Base-by-base conservation (phyloP, 495 filamentous ascomycete species). In the Lasiosphaeria hispida region DNA sequence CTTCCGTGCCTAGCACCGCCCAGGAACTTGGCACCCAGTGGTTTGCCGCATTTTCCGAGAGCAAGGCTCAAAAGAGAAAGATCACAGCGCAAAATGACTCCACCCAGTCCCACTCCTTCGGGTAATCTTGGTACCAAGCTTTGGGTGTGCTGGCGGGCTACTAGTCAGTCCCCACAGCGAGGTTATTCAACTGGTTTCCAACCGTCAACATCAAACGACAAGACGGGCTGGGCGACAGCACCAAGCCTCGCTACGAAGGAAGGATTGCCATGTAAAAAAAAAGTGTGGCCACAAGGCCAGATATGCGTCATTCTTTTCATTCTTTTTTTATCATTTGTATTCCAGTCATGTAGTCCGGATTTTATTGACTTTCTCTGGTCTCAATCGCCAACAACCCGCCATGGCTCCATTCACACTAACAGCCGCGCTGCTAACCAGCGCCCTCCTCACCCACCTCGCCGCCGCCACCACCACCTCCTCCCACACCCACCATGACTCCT, bases 221-320 rank as follows among this genome's bases (percentile, higher is more conserved):
- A 55, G 53, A 45, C 53, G 53, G 53, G 41, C 53, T 55, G 53
- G 53, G 53, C 53, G 44, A 34, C 41, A 55, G 30, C 40, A 14
- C 53, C 53, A 55, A 47, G 53, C 19, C 19, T 18, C 2, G n/a
- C 37, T 10, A 53, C 18, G 50, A 18, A n/a, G 13, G 17, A 50
- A 50, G 18, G 14, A 33, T 14, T 37, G 33, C 5, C 3, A 6
- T 9, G 7, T 17, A 2, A 17, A 23, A 47, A n/a, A 5, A 6
- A 1, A 30, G 8, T 11, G 13, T 18, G 11, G 50, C 14, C 37
- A 17, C n/a, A 34, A 0, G 19, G 48, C 15, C 48, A 50, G 48
- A 50, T 50, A 50, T 38, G 48, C 7, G 41, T 44, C 7, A n/a
- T 10, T 10, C 14, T 7, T 19, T 4, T 17, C 7, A 18, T 44